Evolutionary conservation across 2,329 filamentous ascomycete species (phyloP), one percentile per base, ranked within the genome.

Genomic region (Xylaria sp.): DNA sequence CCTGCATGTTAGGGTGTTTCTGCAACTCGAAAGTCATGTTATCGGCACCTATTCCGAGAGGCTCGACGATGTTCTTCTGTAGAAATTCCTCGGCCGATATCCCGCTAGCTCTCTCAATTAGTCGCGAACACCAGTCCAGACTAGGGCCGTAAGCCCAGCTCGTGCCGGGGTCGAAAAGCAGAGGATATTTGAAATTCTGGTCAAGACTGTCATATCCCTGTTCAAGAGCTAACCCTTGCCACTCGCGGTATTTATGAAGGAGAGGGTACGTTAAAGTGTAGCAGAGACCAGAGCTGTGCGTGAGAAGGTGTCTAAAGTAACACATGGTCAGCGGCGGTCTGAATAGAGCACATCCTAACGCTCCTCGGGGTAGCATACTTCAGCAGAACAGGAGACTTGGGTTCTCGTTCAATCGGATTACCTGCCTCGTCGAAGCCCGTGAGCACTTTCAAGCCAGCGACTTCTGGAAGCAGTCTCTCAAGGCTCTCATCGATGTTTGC

Each of bases 11-110:
- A 1, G 72, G 72, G 57, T 73, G 70, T 12, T 69, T 63, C 2
- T 63, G 62, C 20, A 74, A 67, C 64, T 73, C 75, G 66, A 76
- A 78, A 0, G 75, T 75, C 46, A 72, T 75, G 63, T 65, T 63
- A 55, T 69, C 66, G 12, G 69, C 8, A 39, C 52, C 55, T 52
- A 72, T 58, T 0, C 71, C 71, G 41, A 71, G 71, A 0, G 69
- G 66, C 51, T 34, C 65, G 2, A 64, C 66, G 13, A 72, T 56
- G 56, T 69, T 20, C 10, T 63, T 63, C 61, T 69, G 71, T 2
- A 70, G 54, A 31, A 69, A 70, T 7, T 55, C 67, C 51, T 73
- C 69, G 34, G 69, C 34, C 1, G 67, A 51, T 7, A 70, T 20
- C 0, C 58, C 59, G 37, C 64, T 71, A 8, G 69, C 71, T 9